phyloP scores from a whole-genome alignment of 345 rosid genomes.

The Ceriops zippeliana region DNA sequence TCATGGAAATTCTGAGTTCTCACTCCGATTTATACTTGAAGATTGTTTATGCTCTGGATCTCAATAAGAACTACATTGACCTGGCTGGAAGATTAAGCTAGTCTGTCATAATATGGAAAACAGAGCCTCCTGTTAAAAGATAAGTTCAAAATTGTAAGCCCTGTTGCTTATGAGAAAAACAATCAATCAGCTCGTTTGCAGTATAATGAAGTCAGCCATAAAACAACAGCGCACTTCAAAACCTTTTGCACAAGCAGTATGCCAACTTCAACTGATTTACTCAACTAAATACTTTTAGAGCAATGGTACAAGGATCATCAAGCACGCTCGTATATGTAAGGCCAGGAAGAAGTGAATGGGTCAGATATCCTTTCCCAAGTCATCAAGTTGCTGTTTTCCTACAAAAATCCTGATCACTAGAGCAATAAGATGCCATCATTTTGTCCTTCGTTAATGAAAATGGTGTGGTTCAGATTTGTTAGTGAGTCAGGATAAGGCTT shows the following conservation, averaged over 20 bases:
- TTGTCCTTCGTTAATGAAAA: no score
- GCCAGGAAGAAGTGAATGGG: no score
- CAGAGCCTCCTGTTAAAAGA: slow-evolving; percentile 20
- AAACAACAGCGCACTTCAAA: neutral
- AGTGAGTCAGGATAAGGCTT: no score
- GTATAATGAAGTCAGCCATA: no score
- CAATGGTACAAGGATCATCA: neutral
- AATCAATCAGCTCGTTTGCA: no score
- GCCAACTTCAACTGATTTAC: neutral
- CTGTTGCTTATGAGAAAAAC: neutral
- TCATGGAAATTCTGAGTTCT: slow-evolving; percentile 47
- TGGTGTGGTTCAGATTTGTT: no score
- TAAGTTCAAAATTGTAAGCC: slow-evolving; percentile 13
- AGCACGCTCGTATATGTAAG: neutral
- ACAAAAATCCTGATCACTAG: no score
- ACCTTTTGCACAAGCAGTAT: neutral
- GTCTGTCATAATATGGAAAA: slow-evolving; percentile 27
- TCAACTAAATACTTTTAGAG: neutral
- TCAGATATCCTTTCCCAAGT: no score
- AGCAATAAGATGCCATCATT: no score
- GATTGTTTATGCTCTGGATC: slow-evolving; percentile 23
- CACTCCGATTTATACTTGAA: slow-evolving; percentile 28
- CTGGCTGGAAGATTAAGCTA: slow-evolving; percentile 25
- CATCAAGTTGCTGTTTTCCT: no score
- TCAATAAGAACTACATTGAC: slow-evolving; percentile 31